These are phyloP conservation scores for Camillea tinctor DNA, from an alignment of 2,329 filamentous ascomycete genomes.

Conservation along the genomic window DNA sequence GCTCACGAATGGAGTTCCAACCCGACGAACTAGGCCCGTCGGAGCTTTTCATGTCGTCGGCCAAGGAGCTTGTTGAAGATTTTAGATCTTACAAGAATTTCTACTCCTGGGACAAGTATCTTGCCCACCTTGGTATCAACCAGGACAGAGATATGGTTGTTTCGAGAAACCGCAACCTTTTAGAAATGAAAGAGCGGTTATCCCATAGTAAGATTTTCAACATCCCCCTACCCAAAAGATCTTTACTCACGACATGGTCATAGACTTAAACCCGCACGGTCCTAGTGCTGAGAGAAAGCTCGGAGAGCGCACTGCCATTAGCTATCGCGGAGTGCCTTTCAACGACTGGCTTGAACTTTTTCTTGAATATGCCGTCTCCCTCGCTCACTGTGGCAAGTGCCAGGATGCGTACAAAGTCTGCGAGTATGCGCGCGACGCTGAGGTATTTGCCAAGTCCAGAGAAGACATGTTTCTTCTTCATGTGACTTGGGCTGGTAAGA, in stretches of 20 bases:
- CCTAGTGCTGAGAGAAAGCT: constrained; percentile 30
- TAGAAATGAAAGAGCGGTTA: constrained; percentile 56
- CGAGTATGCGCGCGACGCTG: constrained; percentile 74
- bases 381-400: constrained; percentile 65
- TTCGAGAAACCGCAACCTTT: constrained; percentile 42
- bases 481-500: constrained; percentile 70
- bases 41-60: constrained; percentile 56
- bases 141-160: constrained; percentile 32
- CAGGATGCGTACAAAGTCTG: constrained; percentile 78
- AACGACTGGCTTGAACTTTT: constrained; percentile 87
- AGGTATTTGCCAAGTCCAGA: constrained; percentile 73
- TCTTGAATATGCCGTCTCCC: constrained; percentile 77
- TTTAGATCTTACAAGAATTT: constrained; percentile 63
- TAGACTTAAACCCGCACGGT: constrained; percentile 36
- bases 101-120: constrained; percentile 65
- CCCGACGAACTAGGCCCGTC: constrained; percentile 42
- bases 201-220: constrained; percentile 46
- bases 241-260: constrained; percentile 15
- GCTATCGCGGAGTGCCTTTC: constrained; percentile 72
- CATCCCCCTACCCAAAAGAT: background rate
- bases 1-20: constrained; percentile 12
- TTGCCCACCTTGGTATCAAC: constrained; percentile 53
- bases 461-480: constrained; percentile 71
- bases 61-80: constrained; percentile 59
- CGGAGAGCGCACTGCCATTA: constrained; percentile 30